Conservation (phyloP, 345 rosid genomes). For the Draba incana region DNA sequence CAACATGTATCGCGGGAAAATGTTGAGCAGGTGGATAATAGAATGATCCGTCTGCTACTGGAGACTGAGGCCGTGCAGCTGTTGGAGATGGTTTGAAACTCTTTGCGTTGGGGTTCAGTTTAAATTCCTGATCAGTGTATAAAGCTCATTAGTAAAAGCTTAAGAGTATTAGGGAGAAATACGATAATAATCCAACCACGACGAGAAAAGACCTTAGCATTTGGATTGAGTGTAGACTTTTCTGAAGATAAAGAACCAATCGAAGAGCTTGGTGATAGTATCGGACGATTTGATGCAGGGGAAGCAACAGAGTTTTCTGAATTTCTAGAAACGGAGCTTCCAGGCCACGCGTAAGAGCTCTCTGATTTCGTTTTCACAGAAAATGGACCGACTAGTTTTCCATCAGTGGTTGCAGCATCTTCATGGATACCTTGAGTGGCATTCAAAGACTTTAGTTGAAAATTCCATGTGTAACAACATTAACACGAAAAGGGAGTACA, state of each 20-base stretch:
- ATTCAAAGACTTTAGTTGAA: conserved; percentile 19
- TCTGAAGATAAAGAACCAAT: conserved; percentile 73
- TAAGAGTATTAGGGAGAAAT: neutral
- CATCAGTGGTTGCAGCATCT: conserved; percentile 48
- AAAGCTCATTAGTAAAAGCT: conserved; percentile 5
- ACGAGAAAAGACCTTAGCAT: conserved; percentile 68
- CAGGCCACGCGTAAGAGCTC: conserved; percentile 45
- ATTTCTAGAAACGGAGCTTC: conserved; percentile 57
- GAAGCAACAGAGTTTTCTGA: conserved; percentile 51
- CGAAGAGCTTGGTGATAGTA: conserved; percentile 83
- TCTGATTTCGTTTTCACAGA: conserved; percentile 45
- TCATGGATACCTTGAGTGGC: conserved; percentile 44
- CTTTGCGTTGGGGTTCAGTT: conserved; percentile 93
- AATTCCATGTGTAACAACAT: neutral
- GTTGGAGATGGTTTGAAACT: conserved; percentile 83
- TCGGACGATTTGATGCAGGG: conserved; percentile 53
- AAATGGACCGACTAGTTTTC: conserved; percentile 42
- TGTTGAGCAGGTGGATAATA: conserved; percentile 65
- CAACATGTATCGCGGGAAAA: conserved; percentile 65
- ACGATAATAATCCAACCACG: neutral
- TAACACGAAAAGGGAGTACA: neutral
- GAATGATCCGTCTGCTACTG: conserved; percentile 66
- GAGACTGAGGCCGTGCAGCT: conserved; percentile 68
- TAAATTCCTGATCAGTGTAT: conserved; percentile 71
- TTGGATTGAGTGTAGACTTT: conserved; percentile 77